These are phyloP conservation scores for Gelatoporia subvermispora DNA, from an alignment of 768 basidiomycete genomes.

Conservation along the genomic window DNA sequence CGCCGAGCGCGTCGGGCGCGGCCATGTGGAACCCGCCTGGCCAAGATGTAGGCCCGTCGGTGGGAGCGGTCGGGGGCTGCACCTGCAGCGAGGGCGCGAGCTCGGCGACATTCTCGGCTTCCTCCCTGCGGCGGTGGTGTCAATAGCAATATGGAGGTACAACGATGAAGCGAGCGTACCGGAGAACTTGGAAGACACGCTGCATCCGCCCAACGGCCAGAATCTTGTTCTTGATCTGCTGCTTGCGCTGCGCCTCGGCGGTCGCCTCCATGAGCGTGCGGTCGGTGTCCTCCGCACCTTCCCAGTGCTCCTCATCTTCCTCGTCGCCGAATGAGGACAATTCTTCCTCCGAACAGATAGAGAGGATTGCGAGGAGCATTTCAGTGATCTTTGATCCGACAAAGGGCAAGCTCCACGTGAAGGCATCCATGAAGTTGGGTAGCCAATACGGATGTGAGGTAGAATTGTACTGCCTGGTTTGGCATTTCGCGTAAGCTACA, in stretches of 20 bases:
- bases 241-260: slow-evolving; percentile 50
- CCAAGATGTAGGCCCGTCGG: slow-evolving; percentile 23
- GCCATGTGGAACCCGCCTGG: slow-evolving; percentile 20
- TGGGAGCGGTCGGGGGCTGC: slow-evolving; percentile 15
- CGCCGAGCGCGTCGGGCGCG: slow-evolving; percentile 51
- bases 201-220: slow-evolving; percentile 90
- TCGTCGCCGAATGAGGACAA: slow-evolving; percentile 33
- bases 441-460: slow-evolving; percentile 85
- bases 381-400: slow-evolving; percentile 99
- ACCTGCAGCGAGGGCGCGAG: slow-evolving; percentile 36
- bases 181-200: slow-evolving; percentile 80
- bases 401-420: slow-evolving; percentile 98
- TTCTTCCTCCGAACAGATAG: slow-evolving; percentile 95
- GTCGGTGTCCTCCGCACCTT: slow-evolving; percentile 3
- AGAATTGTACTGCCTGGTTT: slow-evolving; percentile 29
- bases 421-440: slow-evolving; percentile 99
- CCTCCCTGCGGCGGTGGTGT: slow-evolving; percentile 50
- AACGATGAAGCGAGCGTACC: slow-evolving; percentile 43
- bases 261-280: slow-evolving; percentile 24
- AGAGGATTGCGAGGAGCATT: slow-evolving; percentile 95
- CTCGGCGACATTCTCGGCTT: slow-evolving; percentile 75
- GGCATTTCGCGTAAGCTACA: background rate
- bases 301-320: slow-evolving; percentile 10
- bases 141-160: background rate
- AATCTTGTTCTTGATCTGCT: slow-evolving; percentile 91